Evolutionary conservation across 2,329 filamentous ascomycete species (phyloP).

Genomic region (Shiraia sp.): DNA sequence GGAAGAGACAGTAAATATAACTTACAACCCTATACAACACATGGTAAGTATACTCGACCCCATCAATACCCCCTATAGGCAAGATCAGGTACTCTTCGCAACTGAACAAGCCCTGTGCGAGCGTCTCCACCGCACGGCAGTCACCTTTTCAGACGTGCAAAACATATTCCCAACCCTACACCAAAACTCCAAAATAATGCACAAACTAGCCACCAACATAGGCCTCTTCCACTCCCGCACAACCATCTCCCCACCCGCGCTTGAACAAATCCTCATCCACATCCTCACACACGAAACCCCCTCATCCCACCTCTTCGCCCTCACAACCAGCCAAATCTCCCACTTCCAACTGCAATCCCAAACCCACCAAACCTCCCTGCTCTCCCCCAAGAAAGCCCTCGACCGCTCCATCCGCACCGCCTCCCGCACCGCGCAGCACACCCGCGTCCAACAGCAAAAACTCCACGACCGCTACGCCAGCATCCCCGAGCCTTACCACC

Average conservation of each 20-base stretch:
- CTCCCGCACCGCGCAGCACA: too few relatives aligned
- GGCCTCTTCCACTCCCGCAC: background rate
- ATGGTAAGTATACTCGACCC: background rate
- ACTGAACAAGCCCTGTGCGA: background rate
- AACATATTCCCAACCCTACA: conserved; percentile 2
- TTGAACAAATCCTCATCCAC: conserved; percentile 2
- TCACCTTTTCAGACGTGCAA: background rate
- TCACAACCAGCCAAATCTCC: background rate
- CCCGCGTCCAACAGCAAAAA: too few relatives aligned
- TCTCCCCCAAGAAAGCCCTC: too few relatives aligned
- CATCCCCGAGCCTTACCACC: background rate
- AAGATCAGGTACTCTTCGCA: background rate
- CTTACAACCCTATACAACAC: too few relatives aligned
- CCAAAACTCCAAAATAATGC: conserved; percentile 1
- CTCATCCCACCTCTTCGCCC: background rate
- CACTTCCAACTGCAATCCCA: background rate
- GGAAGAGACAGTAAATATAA: too few relatives aligned
- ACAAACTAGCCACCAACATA: conserved; percentile 4
- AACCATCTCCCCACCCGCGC: background rate
- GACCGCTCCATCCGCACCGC: background rate
- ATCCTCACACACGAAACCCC: background rate
- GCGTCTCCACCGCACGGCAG: background rate
- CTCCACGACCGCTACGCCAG: too few relatives aligned
- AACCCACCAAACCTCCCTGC: too few relatives aligned
- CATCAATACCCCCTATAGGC: background rate